phyloP scores from a whole-genome alignment of 2,329 filamentous ascomycete species.

The Arthrinium phaeospermum region DNA sequence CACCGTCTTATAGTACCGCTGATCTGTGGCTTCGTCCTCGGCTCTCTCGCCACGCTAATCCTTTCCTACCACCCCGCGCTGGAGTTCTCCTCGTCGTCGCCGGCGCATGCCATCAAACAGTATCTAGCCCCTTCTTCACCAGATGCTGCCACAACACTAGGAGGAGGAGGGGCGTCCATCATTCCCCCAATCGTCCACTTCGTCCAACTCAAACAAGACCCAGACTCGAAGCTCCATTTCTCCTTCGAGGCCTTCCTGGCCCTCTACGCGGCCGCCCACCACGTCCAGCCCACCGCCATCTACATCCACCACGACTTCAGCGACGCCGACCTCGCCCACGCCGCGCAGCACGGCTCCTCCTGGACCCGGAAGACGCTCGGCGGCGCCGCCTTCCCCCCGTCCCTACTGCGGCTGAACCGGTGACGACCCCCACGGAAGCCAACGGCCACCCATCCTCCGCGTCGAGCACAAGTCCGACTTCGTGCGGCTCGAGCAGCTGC shows the following conservation, averaged over 20 bases:
- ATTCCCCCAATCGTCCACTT: constrained; percentile 38
- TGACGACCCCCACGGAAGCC: constrained; percentile 27
- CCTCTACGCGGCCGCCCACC: constrained; percentile 32
- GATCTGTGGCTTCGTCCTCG: not conserved
- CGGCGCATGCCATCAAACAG: not conserved
- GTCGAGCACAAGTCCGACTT: constrained; percentile 38
- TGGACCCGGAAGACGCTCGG: constrained; percentile 33
- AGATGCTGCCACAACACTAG: too few species aligned
- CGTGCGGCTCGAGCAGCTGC: constrained; percentile 33
- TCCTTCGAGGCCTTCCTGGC: constrained; percentile 34
- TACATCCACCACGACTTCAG: constrained; percentile 36
- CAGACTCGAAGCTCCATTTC: constrained; percentile 25
- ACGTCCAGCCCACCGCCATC: constrained; percentile 31
- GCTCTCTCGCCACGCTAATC: not conserved
- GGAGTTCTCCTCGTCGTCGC: not conserved
- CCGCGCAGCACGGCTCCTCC: constrained; percentile 23
- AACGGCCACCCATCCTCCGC: constrained; percentile 27
- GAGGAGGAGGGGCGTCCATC: constrained; percentile 23
- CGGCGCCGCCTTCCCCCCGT: constrained; percentile 25
- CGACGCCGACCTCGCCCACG: constrained; percentile 6
- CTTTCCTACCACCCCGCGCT: not conserved
- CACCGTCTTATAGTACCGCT: not conserved
- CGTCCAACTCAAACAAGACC: constrained; percentile 31
- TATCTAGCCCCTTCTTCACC: not conserved
- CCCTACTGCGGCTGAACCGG: constrained; percentile 25